Base-by-base conservation (phyloP, 768 basidiomycete species). In the Kwoniella sp. region DNA sequence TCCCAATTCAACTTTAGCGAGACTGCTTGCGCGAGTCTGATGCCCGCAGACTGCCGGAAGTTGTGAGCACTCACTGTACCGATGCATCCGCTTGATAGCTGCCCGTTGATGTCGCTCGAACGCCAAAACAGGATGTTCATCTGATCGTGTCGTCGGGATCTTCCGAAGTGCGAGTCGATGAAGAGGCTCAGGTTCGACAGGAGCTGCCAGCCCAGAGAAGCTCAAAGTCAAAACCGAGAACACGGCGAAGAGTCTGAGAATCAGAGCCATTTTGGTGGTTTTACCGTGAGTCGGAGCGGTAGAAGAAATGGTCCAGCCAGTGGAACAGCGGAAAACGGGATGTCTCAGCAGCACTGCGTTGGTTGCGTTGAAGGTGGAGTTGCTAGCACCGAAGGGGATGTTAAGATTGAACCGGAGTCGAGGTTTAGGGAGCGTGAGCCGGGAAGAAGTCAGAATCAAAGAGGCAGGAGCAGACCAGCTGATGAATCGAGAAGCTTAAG, bases 71-170 rank as follows among this genome's bases (percentile, higher is more conserved):
- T 13, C 21, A 64, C 63, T 60, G 26, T 30, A 59, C 24, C 33
- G 15, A n/a, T 60, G 54, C 44, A 65, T 58, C 6, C 65, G 59
- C 37, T 67, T 57, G 55, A 67, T 53, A 36, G 60, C 65, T 5
- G 60, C 44, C 33, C 48, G 50, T 9, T 67, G 65, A 46, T 67
- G 65, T 46, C 65, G 19, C 33, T 67, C 60, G 30, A 67, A 67
- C 25, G 65, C 55, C n/a, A 40, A 13, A 4, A 56, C 17, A 21
- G 55, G 60, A 27, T 57, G 60, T 40, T 58, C 55, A 30, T 47
- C 49, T 22, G 49, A 24, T 50, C 62, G 25, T 15, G 22, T 27
- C 25, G n/a, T 51, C 12, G 55, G 55, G 15, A 64, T 51, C 30
- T 64, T 64, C 1, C 25, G 37, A 19, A 64, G 55, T 22, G 47